Base-by-base conservation (phyloP, 129 eudicot species). In the Pittosporum tobira region DNA sequence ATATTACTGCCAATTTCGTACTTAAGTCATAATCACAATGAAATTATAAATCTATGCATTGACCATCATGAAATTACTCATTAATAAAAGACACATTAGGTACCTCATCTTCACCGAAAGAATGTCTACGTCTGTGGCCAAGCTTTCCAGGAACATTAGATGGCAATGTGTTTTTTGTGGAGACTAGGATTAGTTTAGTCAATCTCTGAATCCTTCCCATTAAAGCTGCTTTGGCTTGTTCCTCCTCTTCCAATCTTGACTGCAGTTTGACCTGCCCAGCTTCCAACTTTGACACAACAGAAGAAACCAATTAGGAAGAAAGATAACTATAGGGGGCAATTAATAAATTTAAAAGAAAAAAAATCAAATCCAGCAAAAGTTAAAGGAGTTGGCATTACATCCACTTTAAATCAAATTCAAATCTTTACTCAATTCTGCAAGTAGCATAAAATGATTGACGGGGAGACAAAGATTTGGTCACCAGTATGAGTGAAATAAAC, bases 21-120 rank as follows among this genome's bases (percentile, higher is more conserved):
- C 38, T 55, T 6, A 29, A 1, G 26, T 6, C n/a, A 22, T 58
- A 13, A 58, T 23, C 46, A 21, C 19, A 44, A 26, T 16, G 14
- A 55, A 50, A 50, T 22, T 14, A 8, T 20, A 45, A 25, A 34
- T 22, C 25, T 19, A 54, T 67, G 51, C 29, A 46, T 12, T 25
- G 13, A 24, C n/a, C 49, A 62, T 61, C n/a, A 57, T 20, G 7
- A 1, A 26, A 19, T 45, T 36, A 48, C 53, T 22, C 25, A n/a
- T 21, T 3, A 38, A 19, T 43, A 12, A 37, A 51, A 29, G 21
- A 50, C 20, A 3, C 12, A 26, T 27, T 25, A 44, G 59, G 59
- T 70, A 87, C 96, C 86, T 87, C 96, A 62, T 87, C 96, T 83
- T 87, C 96, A 31, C 87, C 88, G 69, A 81, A 77, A 16, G 94